Evolutionary conservation across 176 grass and related monocot genomes (phyloP), one percentile per base, ranked within the genome.

Genomic region (Phoenix dactylifera): DNA sequence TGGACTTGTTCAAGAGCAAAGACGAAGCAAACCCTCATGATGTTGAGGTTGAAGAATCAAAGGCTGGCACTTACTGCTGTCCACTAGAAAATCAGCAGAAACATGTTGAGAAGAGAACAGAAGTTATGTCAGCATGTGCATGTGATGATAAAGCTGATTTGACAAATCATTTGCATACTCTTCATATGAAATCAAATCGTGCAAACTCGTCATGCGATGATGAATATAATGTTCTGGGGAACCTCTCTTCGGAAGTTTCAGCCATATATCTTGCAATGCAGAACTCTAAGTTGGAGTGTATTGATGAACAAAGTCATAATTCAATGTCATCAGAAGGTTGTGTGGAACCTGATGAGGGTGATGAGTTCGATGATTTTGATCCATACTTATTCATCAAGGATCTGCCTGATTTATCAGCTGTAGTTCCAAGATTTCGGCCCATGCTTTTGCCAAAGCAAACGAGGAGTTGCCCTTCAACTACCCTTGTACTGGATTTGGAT

Each of bases 251-350:
- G 18, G 92, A 97, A 77, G 84, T 92, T 53, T 98, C 87, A 57
- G 78, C 87, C 54, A 95, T 95, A 84, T 95, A 95, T 77, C 62
- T 95, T 70, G 81, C 89, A 51, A 85, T 94, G 84, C 89, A 88
- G 63, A 64, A 77, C 5, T 88, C 78, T 58, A 95, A 77, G 56
- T 58, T 88, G 68, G 81, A 95, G 69, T 95, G 89, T 69, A 59
- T 95, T 57, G 81, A 95, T 76, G 89, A 95, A 72, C 77, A 88
- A 14, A 85, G 74, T 80, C 85, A 95, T 73, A 81, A 88, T 25
- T 85, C 89, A 16, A 79, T 84, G 28, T 95, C 89, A 62, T 82
- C 77, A 50, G 81, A 88, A 22, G 77, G 80, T 61, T 65, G 52
- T 64, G 81, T 22, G 62, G 89, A 94, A 15, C 74, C 67, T 63